Evolutionary conservation across 495 filamentous ascomycete genomes (phyloP).

Genomic region (Melanomma pulvis-pyrius): DNA sequence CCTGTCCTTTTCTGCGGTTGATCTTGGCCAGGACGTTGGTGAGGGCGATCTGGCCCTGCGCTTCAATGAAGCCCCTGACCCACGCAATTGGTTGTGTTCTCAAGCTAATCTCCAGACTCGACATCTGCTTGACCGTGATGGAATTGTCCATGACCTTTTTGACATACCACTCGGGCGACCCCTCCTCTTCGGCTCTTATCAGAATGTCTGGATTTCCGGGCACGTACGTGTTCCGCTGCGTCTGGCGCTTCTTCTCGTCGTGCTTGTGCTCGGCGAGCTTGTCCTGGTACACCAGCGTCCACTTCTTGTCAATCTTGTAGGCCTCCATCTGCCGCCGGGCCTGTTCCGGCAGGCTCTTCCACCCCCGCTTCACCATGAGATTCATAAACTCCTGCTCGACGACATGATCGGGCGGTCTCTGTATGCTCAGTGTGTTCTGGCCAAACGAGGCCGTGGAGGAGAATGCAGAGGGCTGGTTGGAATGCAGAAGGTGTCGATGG

Average conservation of each 20-base stretch:
- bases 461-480: conserved; percentile 45
- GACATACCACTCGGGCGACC: conserved; percentile 97
- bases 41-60: conserved; percentile 93
- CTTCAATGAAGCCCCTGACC: conserved; percentile 96
- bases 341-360: conserved; percentile 95
- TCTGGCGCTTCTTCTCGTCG: conserved; percentile 82
- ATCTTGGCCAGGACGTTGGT: conserved; percentile 93
- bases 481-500: conserved; percentile 32
- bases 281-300: conserved; percentile 96
- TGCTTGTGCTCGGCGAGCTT: conserved; percentile 89
- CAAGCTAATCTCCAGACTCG: conserved; percentile 88
- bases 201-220: conserved; percentile 65
- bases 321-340: conserved; percentile 92
- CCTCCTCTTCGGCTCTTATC: conserved; percentile 84
- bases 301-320: conserved; percentile 92
- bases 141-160: conserved; percentile 94
- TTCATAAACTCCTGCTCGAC: conserved; percentile 92
- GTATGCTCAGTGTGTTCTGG: conserved; percentile 65
- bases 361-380: conserved; percentile 95
- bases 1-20: conserved; percentile 79
- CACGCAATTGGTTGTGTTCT: conserved; percentile 96
- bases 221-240: conserved; percentile 64
- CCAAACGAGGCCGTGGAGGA: conserved; percentile 54
- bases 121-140: conserved; percentile 87
- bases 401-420: conserved; percentile 72